These are phyloP conservation scores for Gossypium lobatum DNA, from an alignment of 441 rosid genomes.

Conservation along the genomic window DNA sequence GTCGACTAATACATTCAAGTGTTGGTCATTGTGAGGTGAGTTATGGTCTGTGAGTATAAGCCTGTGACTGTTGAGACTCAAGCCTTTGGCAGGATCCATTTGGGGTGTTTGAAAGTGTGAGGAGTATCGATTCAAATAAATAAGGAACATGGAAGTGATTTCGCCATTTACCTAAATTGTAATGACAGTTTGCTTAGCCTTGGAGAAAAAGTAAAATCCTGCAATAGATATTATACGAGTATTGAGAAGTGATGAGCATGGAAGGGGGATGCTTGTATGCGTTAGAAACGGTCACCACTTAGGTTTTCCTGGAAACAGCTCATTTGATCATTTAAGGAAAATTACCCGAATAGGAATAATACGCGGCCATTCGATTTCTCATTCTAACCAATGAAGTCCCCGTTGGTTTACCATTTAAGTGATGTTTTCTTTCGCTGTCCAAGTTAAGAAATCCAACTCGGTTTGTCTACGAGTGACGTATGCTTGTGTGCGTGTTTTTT, in stretches of 20 bases:
- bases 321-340: background rate
- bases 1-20: background rate
- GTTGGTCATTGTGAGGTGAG: background rate
- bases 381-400: background rate
- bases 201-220: background rate
- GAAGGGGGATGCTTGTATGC: background rate
- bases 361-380: background rate
- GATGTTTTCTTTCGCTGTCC: background rate
- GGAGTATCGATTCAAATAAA: background rate
- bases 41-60: background rate
- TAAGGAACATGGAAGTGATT: background rate
- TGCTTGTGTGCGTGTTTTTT: too few relatives aligned
- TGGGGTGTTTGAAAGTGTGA: background rate
- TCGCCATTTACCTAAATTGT: background rate
- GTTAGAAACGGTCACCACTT: background rate
- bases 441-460: background rate
- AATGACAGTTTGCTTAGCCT: background rate
- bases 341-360: background rate
- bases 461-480: background rate
- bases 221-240: background rate
- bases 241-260: background rate
- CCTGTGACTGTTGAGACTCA: background rate
- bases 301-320: background rate
- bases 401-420: background rate
- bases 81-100: background rate